Base-by-base conservation (phyloP, 2,329 filamentous ascomycete species). In the Fusarium torulosum region DNA sequence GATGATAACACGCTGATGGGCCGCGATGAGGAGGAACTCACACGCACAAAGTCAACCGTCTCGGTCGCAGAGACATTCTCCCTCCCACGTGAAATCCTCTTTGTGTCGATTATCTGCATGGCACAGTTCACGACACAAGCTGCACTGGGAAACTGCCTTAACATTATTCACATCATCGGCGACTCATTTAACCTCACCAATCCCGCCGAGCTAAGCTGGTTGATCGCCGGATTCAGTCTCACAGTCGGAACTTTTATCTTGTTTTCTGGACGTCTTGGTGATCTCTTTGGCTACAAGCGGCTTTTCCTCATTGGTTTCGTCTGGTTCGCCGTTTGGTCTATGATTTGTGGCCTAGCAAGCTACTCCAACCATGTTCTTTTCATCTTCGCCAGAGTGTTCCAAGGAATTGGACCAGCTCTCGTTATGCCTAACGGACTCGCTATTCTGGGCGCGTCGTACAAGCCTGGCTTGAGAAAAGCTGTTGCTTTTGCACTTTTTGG, bases 371-470 rank as follows among this genome's bases (percentile, higher is more conserved):
- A 75, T 53, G 76, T 80, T 2, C 75, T 85, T 14, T 86, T 87
- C 68, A 79, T 85, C 59, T 77, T 83, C 35, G 79, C 81, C n/a
- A 80, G 87, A 7, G 85, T 83, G 0, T 73, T 88, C 4, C 86
- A 89, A 63, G 86, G 87, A 0, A 82, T 90, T 19, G 90, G 90
- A 0, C 86, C 88, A 0, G 88, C 88, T 1, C 79, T 92, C 33
- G 78, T 84, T 13, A 78, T 91, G 23, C 90, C 90, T 1, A 92
- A 90, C 63, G 87, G 82, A 0, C 76, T 91, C 21, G 89, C 88
- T 4, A 80, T 92, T 14, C 75, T 91, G 1, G 88, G 88, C 3
- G 79, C 80, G 0, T 82, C 84, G 0, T 91, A 90, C 66, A 77
- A 80, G 0, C 85, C 85, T 0, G 88, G 88, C 0, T 79, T 76